phyloP scores from a whole-genome alignment of 176 grass and related monocot species.

The Poa annua region DNA sequence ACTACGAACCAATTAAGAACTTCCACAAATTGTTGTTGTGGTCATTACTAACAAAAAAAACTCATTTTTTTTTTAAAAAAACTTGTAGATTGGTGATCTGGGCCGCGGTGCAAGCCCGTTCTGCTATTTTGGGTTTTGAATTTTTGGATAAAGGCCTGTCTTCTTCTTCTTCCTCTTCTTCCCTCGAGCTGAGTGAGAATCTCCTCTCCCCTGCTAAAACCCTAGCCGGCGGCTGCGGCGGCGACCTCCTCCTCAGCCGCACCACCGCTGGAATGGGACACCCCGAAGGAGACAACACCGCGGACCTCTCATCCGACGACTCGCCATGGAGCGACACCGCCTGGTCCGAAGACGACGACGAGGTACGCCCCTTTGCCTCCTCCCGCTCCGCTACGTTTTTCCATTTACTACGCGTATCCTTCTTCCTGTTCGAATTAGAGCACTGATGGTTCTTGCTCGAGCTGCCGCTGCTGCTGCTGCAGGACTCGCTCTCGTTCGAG shows the following conservation, averaged over 20 bases:
- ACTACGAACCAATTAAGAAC: too few relatives aligned
- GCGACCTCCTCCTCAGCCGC: neutral
- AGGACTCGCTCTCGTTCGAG: conserved; percentile 50
- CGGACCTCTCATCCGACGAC: conserved; percentile 48
- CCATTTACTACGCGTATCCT: neutral
- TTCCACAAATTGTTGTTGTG: too few relatives aligned
- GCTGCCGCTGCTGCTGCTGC: neutral
- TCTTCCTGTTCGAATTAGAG: neutral
- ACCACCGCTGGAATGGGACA: conserved; percentile 35
- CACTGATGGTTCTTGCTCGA: neutral
- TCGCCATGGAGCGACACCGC: conserved; percentile 49
- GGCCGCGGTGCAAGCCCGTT: too few relatives aligned
- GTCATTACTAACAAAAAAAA: too few relatives aligned
- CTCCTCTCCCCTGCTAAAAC: conserved; percentile 22
- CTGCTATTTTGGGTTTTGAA: too few relatives aligned
- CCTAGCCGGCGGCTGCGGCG: conserved; percentile 24
- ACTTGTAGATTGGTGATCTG: too few relatives aligned
- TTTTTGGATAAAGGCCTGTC: too few relatives aligned
- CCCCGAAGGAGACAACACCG: conserved; percentile 27
- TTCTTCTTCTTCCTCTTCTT: neutral
- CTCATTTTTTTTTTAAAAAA: too few relatives aligned
- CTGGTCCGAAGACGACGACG: conserved; percentile 48
- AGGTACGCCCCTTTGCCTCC: neutral
- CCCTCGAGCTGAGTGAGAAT: neutral
- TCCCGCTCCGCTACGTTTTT: neutral